A percentile compares a stretch with the other conserved stretches of the same genome.
Conservation (phyloP, 2,329 filamentous ascomycete genomes). For the Botrytis deweyae region DNA sequence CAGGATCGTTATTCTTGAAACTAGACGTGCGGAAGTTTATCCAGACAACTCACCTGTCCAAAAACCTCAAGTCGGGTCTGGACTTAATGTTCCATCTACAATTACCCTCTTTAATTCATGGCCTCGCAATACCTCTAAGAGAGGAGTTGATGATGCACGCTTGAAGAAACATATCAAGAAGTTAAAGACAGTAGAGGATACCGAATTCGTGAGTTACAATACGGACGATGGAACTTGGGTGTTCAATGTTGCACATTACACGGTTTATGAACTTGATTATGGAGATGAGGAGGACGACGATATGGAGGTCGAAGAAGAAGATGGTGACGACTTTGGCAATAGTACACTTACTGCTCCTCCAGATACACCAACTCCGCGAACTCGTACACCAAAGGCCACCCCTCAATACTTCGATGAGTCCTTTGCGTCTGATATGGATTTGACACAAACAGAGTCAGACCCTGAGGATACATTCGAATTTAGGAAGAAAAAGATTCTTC, state of each 20-base stretch:
- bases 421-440: slow-evolving; percentile 43
- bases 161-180: slow-evolving; percentile 81
- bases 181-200: slow-evolving; percentile 75
- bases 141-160: slow-evolving; percentile 61
- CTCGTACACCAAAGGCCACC: slow-evolving; percentile 28
- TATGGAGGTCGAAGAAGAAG: slow-evolving; percentile 54
- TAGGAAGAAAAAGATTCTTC: slow-evolving; percentile 51
- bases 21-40: slow-evolving; percentile 87
- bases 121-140: slow-evolving; percentile 69
- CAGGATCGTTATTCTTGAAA: slow-evolving; percentile 71
- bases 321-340: slow-evolving; percentile 46
- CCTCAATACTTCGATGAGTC: slow-evolving; percentile 33
- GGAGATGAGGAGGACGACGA: slow-evolving; percentile 69
- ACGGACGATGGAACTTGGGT: slow-evolving; percentile 80
- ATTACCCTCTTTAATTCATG: slow-evolving; percentile 92
- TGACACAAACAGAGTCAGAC: slow-evolving; percentile 38
- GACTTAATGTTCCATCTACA: slow-evolving; percentile 84
- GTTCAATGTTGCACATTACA: slow-evolving; percentile 95
- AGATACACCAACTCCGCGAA: slow-evolving; percentile 45
- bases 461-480: slow-evolving; percentile 41
- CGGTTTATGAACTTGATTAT: slow-evolving; percentile 86
- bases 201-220: slow-evolving; percentile 79
- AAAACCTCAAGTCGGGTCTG: slow-evolving; percentile 83
- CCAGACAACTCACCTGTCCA: slow-evolving; percentile 55
- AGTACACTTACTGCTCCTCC: slow-evolving; percentile 50